Evolutionary conservation across 1,284 basidiomycete species (phyloP).

Genomic region (Afroboletus lepidellus): DNA sequence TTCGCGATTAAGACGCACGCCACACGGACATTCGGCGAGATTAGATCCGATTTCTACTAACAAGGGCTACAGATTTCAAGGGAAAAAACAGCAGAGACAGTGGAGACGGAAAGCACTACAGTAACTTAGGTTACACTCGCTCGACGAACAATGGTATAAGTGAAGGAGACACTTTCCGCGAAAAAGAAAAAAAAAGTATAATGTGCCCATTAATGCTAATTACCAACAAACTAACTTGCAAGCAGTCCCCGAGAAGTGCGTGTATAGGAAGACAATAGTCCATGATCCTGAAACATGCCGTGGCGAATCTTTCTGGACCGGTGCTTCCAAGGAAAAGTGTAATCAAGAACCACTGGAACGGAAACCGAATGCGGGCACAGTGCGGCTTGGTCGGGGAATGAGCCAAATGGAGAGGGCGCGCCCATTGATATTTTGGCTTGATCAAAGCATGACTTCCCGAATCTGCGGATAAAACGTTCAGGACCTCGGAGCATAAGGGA

Average conservation of each 20-base stretch:
- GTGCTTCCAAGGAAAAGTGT: not conserved
- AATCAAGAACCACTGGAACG: not conserved
- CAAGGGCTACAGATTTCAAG: not conserved
- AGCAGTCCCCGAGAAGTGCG: not conserved
- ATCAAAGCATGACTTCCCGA: constrained; percentile 53
- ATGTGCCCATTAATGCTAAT: not conserved
- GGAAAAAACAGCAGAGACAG: not conserved
- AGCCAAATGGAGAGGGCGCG: not conserved
- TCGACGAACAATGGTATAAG: not conserved
- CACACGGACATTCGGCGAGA: not conserved
- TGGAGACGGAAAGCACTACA: not conserved
- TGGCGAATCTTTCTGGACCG: constrained; percentile 12
- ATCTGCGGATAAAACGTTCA: constrained; percentile 37
- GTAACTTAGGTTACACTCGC: constrained; percentile 1
- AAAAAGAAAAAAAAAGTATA: not conserved
- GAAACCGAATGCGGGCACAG: not conserved
- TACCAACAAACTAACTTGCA: not conserved
- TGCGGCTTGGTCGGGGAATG: not conserved
- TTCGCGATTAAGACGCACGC: not conserved
- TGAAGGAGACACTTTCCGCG: not conserved
- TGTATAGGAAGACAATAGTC: not conserved
- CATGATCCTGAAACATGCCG: not conserved
- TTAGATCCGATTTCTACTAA: not conserved
- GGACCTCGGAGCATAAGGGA: not conserved
- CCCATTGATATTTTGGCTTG: not conserved